These are phyloP conservation scores for Fusarium sp. DNA, from an alignment of 2,329 filamentous ascomycete species.

Conservation along the genomic window DNA sequence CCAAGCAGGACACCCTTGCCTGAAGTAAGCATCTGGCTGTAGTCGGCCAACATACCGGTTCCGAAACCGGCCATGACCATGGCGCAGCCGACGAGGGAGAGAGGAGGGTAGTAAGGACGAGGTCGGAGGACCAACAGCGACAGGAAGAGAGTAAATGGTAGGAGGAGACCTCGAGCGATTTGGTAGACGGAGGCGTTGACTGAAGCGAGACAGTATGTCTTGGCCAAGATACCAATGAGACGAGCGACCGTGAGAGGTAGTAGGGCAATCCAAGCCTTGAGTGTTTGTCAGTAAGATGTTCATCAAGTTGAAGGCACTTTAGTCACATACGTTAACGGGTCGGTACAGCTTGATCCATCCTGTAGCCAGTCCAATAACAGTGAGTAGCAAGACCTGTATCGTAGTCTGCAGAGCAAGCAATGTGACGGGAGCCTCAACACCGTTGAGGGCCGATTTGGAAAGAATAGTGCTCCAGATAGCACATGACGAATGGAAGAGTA, in stretches of 20 bases:
- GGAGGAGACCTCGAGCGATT: constrained; percentile 45
- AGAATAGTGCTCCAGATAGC: constrained; percentile 48
- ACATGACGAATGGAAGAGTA: constrained; percentile 47
- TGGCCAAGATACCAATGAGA: constrained; percentile 45
- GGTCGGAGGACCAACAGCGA: constrained; percentile 46
- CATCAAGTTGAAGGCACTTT: background rate
- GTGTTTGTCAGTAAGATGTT: background rate
- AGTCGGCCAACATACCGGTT: constrained; percentile 47
- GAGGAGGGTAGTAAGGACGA: constrained; percentile 46
- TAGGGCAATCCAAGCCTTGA: constrained; percentile 43
- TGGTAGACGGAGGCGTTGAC: constrained; percentile 48
- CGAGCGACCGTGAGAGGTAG: constrained; percentile 46
- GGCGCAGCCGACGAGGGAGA: constrained; percentile 45
- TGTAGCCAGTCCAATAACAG: constrained; percentile 40
- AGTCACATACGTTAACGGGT: constrained; percentile 37
- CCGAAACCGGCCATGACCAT: constrained; percentile 48
- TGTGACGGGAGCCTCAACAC: constrained; percentile 45
- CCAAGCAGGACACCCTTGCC: constrained; percentile 46
- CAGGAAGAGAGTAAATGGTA: constrained; percentile 46
- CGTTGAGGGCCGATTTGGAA: constrained; percentile 47
- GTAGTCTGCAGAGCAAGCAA: constrained; percentile 45
- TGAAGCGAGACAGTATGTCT: constrained; percentile 48
- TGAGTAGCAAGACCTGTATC: constrained; percentile 43
- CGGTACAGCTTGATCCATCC: constrained; percentile 45
- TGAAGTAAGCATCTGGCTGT: constrained; percentile 47